Evolutionary conservation across 208 protist genomes (phyloP), one percentile per base, ranked within the genome.

Genomic region (Wallacemonas rigidus): DNA sequence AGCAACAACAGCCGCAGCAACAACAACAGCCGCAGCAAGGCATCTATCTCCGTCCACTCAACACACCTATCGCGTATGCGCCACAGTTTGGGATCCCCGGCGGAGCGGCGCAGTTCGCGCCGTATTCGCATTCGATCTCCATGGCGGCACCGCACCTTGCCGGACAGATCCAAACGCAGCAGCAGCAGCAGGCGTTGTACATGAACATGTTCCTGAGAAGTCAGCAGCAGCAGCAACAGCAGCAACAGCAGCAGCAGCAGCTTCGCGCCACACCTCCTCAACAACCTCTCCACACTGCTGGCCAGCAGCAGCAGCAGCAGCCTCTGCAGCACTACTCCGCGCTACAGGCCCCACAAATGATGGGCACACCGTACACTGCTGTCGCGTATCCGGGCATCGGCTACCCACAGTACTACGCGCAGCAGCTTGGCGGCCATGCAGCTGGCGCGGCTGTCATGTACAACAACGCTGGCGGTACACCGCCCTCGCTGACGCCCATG

Each of bases 401-500:
- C 36, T 41, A 41, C 56, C 56, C 9, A 2, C 56, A 62, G 26
- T 62, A 62, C 56, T 62, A 62, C 56, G 51, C 51, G 15, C 56
- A 62, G 56, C 56, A 62, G 56, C 56, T 62, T 1, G 56, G 56
- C 56, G 36, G 35, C 9, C 6, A n/a, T 7, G 56, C 56, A 38
- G 17, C 35, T 6, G 56, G 35, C 8, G 26, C 6, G 7, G 56
- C 56, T n/a, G 5, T 62, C 35, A 62, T 62, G 56, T 38, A 44
- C 56, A 14, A 35, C 43, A 35, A 44, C 9, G 47, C 7, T 7
- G 15, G 15, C 43, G 47, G 62, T 44, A 67, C 44, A 7, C 41
- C 47, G 39, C 62, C 44, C 3, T 67, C 62, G 14, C 51, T 58
- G 35, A 69, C 64, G 48, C 65, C 72, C 14, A 53, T 81, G 70